Percentiles rank a stretch among this genome's conserved stretches.
Evolutionary conservation across 1,139 yeast genomes (phyloP).

Genomic region (Diutina siamensis): DNA sequence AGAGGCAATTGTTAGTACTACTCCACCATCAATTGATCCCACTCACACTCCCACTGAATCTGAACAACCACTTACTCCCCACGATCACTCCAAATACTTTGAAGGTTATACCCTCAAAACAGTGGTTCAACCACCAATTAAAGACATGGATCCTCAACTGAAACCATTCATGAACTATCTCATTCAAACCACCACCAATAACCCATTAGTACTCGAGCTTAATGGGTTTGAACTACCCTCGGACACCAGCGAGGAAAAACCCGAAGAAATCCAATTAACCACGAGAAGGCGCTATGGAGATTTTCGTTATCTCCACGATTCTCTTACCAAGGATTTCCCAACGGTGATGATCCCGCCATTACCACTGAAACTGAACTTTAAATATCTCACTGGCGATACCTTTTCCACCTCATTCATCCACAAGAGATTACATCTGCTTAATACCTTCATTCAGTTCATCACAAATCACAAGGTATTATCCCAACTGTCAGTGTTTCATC

Average conservation of each 20-base stretch:
- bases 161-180: slow-evolving; percentile 76
- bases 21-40: too few species aligned
- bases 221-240: slow-evolving; percentile 8
- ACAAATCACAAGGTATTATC: slow-evolving; percentile 63
- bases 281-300: slow-evolving; percentile 73
- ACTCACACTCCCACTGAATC: neutral
- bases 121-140: slow-evolving; percentile 59
- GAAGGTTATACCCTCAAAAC: slow-evolving; percentile 17
- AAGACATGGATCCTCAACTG: slow-evolving; percentile 65
- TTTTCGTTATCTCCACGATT: slow-evolving; percentile 66
- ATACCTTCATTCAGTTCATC: slow-evolving; percentile 63
- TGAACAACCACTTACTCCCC: neutral
- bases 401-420: slow-evolving; percentile 71
- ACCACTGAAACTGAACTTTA: slow-evolving; percentile 85
- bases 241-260: neutral
- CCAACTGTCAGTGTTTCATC: slow-evolving; percentile 59
- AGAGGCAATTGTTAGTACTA: too few species aligned
- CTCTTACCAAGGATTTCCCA: slow-evolving; percentile 68
- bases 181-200: slow-evolving; percentile 49
- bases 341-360: slow-evolving; percentile 84
- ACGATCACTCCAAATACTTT: neutral
- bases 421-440: slow-evolving; percentile 74
- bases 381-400: slow-evolving; percentile 91
- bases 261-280: neutral
- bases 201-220: slow-evolving; percentile 30